Evolutionary conservation across 2,329 filamentous ascomycete genomes (phyloP), one percentile per base, ranked within the genome.

Genomic region (Aurifilum marmelostoma): DNA sequence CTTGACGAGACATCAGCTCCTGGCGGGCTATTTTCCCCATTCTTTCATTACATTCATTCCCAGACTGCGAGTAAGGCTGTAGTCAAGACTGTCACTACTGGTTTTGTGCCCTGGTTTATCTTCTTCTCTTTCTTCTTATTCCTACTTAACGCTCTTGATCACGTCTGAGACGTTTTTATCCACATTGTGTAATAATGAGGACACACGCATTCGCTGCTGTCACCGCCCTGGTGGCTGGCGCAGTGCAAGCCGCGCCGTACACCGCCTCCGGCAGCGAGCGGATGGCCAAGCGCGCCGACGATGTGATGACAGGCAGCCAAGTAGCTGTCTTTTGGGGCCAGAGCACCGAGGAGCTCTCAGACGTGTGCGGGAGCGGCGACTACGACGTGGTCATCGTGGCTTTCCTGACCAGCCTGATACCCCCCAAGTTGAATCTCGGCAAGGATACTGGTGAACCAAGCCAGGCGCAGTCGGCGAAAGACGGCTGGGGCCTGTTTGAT

Each of bases 401-500:
- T 0, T 69, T 69, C 34, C 47, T 69, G 27, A 69, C 68, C 9
- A 67, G 65, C 32, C 21, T 69, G 32, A 65, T 63, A 12, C 68
- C 68, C 3, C 68, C 68, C 21, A 67, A 65, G 65, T 58, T 69
- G 21, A 69, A 69, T 18, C 50, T 69, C 29, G 68, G 60, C n/a
- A 69, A 69, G 14, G 65, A 69, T 29, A 67, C 61, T 16, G 68
- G 68, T 14, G 60, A n/a, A 32, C 21, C 68, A 8, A 69, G 65
- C 37, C n/a, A 27, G 1, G 65, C 52, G 21, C 68, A 69, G 24
- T 32, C 56, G 16, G 21, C 50, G 4, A 7, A 69, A 47, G 11
- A 27, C 16, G 68, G 65, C 1, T 69, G 62, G 29, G 65, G 21
- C 6, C 54, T 69, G 1, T 69, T 69, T 21, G 68, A 69, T 37